Evolutionary conservation across 2,329 filamentous ascomycete species (phyloP).

Genomic region (Phialophora tarda): DNA sequence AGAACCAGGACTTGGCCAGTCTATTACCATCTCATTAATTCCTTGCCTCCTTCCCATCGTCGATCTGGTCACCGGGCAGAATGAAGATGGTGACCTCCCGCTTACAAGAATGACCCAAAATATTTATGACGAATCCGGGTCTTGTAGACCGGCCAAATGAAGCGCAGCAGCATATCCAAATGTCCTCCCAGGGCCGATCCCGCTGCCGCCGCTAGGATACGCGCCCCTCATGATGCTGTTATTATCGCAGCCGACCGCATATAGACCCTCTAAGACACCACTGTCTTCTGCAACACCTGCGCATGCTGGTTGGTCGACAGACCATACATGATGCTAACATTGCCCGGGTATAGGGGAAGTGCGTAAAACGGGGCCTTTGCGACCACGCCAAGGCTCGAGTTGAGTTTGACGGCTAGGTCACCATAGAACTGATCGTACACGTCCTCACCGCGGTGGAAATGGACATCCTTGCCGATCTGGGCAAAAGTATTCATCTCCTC

Average conservation of each 20-base stretch:
- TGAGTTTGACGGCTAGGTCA: constrained; percentile 42
- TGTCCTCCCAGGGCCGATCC: constrained; percentile 47
- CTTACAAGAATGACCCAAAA: no score
- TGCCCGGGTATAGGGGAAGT: constrained; percentile 44
- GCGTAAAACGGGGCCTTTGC: constrained; percentile 45
- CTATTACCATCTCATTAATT: no score
- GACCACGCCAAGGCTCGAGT: constrained; percentile 44
- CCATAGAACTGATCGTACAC: constrained; percentile 45
- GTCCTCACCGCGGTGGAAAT: constrained; percentile 45
- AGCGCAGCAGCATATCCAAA: constrained; percentile 40
- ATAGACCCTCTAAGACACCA: constrained; percentile 43
- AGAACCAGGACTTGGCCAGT: no score
- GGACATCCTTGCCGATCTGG: constrained; percentile 42
- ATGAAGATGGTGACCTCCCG: no score
- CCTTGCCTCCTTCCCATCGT: no score
- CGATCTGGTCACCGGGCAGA: no score
- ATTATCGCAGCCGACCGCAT: constrained; percentile 46
- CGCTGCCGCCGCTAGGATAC: constrained; percentile 47
- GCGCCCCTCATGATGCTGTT: constrained; percentile 46
- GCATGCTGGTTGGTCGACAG: constrained; percentile 46
- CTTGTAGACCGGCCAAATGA: constrained; percentile 7
- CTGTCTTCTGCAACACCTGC: constrained; percentile 40
- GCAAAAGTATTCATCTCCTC: constrained; percentile 44
- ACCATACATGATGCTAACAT: constrained; percentile 48
- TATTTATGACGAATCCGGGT: no score